Base-by-base conservation (phyloP, 495 filamentous ascomycete genomes). In the Aspergillus incahuasiensis region DNA sequence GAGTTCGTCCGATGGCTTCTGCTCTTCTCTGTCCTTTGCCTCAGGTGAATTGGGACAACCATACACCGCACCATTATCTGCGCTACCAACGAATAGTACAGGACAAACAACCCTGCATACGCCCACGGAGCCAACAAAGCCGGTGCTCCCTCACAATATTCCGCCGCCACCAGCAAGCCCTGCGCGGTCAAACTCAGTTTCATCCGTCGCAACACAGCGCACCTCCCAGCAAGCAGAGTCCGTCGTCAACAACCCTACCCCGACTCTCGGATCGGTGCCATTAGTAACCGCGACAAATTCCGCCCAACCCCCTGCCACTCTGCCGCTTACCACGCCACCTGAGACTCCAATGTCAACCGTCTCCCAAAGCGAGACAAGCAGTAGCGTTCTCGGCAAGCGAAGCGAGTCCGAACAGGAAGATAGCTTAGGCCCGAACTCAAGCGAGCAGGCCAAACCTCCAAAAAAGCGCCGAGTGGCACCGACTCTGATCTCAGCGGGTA, bases 1-100 rank as follows among this genome's bases (percentile, higher is more conserved):
- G 81, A 92, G 89, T 51, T 97, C 95, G 1, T 96, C 95, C 0
- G 95, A 99, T 65, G 95, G 95, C 0, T 99, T 97, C 72, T 97
- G 95, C 65, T 99, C 95, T 0, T 85, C 89, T 0, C 76, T 99
- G 20, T 83, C 90, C 0, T 99, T 99, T 67, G 68, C 81, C 6
- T 76, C 87, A 5, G 89, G 89, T 18, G 95, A 99, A 65, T 74
- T 99, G 6, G 95, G 95, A n/a, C 85, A 92, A 60, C 68, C 82
- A 13, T 96, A 96, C 68, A 86, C 82, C 11, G 87, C 88, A 9
- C 77, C 87, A 11, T 66, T 83, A 11, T 77, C 84, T 76, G 74
- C 18, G 62, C 73, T 65, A 15, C 59, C 58, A 30, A 69, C 77
- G 3, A 64, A 74, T 35, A 69, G 68, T 11, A 68, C 72, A 34